Evolutionary conservation across 768 basidiomycete species (phyloP), one percentile per base, ranked within the genome.

Genomic region (Phylloporus sp.): DNA sequence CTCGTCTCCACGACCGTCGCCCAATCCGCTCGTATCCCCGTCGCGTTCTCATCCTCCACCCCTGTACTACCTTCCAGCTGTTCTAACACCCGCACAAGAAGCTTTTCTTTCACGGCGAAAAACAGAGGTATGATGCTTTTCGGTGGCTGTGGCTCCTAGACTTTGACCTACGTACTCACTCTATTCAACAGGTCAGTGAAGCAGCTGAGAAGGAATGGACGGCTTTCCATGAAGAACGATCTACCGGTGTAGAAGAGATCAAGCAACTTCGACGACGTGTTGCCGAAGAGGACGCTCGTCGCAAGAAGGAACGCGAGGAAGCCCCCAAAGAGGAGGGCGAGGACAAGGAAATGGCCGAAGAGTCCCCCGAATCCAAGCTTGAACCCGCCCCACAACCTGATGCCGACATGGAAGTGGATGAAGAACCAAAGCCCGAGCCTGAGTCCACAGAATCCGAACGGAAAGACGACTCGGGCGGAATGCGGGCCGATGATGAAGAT

Each of bases 401-500:
- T 13, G 59, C 54, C 45, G 62, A 68, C 39, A 66, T 70, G 69
- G 68, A 73, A 50, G 64, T 71, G 45, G 69, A 73, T 48, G 69
- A 71, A 28, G 59, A 58, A 41, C 71, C 53, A 61, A 75, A 57
- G 63, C 65, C 38, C 51, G 70, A 57, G 61, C 49, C 54, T 36
- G 73, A 77, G 49, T 61, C 62, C 31, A 52, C 59, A 42, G 76
- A 75, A 55, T 58, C 64, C 40, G 77, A 79, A 54, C 76, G 76
- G 61, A 80, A 81, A 60, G 81, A 81, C 45, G 80, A 82, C 49
- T 59, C 75, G 26, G 67, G 75, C 32, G 65, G 76, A 8, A 77
- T 80, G 71, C 81, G 78, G 57, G 83, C 80, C 44, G 86, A 88
- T 52, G 88, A 86, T 56, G 88, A 89, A 56, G 88, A 89, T 63